These are phyloP conservation scores for Ogataea zsoltii DNA, from an alignment of 805 yeast species.

Conservation along the genomic window DNA sequence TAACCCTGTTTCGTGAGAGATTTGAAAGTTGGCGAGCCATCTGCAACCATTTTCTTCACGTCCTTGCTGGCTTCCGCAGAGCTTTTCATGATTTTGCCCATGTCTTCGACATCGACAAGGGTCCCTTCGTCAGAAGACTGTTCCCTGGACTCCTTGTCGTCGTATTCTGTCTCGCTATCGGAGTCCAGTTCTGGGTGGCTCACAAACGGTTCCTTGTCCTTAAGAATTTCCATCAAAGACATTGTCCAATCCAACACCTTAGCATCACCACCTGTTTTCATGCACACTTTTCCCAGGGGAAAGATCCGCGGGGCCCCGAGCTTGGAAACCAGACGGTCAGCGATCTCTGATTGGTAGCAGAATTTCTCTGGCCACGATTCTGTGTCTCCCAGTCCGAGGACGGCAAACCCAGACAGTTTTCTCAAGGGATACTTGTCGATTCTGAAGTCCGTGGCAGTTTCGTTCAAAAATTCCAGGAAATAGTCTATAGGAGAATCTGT, in stretches of 20 bases:
- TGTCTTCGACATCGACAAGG: conserved; percentile 83
- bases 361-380: conserved; percentile 82
- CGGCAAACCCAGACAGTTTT: conserved; percentile 73
- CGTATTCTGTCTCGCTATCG: conserved; percentile 13
- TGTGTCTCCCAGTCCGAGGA: conserved; percentile 83
- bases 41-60: conserved; percentile 83
- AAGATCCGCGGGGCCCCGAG: conserved; percentile 84
- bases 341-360: conserved; percentile 79
- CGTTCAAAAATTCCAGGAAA: conserved; percentile 76
- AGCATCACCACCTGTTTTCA: conserved; percentile 64
- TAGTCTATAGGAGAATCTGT: conserved; percentile 91
- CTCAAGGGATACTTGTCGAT: conserved; percentile 79
- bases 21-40: conserved; percentile 84
- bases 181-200: conserved; percentile 38
- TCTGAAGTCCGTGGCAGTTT: conserved; percentile 82
- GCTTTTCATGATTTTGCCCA: conserved; percentile 58
- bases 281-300: conserved; percentile 83
- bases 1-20: conserved; percentile 92
- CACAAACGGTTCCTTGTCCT: conserved; percentile 68
- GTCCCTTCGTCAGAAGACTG: conserved; percentile 40
- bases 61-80: conserved; percentile 26
- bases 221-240: conserved; percentile 56
- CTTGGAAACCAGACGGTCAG: conserved; percentile 75
- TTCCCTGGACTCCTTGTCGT: conserved; percentile 18
- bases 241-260: conserved; percentile 68